Percentiles rank a stretch among this genome's conserved stretches.
These are phyloP conservation scores for Bacterosira constricta DNA, from an alignment of 108 stramenopile species.

Conservation along the genomic window DNA sequence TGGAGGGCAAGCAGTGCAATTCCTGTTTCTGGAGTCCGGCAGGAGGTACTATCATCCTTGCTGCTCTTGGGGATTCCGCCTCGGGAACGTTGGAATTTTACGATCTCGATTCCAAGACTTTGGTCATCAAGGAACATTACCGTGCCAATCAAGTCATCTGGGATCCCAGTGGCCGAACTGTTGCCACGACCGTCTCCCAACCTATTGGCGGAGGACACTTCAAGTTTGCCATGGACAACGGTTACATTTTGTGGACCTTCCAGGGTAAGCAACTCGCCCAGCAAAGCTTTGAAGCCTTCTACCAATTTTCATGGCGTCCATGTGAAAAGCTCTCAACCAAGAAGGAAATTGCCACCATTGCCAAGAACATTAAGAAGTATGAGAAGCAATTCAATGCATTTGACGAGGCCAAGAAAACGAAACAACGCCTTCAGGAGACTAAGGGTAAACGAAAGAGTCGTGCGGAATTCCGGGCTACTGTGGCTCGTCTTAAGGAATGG, in stretches of 20 bases:
- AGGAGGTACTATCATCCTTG: constrained; percentile 87
- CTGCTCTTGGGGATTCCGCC: constrained; percentile 88
- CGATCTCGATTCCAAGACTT: constrained; percentile 87
- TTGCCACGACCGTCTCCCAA: constrained; percentile 90
- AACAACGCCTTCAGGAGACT: constrained; percentile 80
- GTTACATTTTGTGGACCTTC: constrained; percentile 95
- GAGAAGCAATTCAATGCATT: constrained; percentile 96
- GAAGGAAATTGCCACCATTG: constrained; percentile 78
- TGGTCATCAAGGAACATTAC: constrained; percentile 91
- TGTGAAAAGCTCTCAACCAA: constrained; percentile 86
- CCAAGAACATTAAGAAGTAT: constrained; percentile 95
- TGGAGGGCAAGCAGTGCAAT: constrained; percentile 90
- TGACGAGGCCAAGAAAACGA: constrained; percentile 89
- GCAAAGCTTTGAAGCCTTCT: constrained; percentile 91
- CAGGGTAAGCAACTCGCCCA: constrained; percentile 91
- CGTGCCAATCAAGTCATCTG: constrained; percentile 92
- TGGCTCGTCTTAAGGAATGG: constrained; percentile 63
- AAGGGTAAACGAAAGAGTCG: constrained; percentile 83
- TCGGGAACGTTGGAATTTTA: constrained; percentile 93
- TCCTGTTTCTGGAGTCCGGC: constrained; percentile 94
- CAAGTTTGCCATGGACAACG: constrained; percentile 98
- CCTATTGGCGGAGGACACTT: constrained; percentile 94
- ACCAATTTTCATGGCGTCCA: constrained; percentile 96
- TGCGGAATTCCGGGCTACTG: constrained; percentile 63
- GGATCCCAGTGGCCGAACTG: constrained; percentile 94